Evolutionary conservation across 2,329 filamentous ascomycete genomes (phyloP).

Genomic region (Aspergillus arachidicola): DNA sequence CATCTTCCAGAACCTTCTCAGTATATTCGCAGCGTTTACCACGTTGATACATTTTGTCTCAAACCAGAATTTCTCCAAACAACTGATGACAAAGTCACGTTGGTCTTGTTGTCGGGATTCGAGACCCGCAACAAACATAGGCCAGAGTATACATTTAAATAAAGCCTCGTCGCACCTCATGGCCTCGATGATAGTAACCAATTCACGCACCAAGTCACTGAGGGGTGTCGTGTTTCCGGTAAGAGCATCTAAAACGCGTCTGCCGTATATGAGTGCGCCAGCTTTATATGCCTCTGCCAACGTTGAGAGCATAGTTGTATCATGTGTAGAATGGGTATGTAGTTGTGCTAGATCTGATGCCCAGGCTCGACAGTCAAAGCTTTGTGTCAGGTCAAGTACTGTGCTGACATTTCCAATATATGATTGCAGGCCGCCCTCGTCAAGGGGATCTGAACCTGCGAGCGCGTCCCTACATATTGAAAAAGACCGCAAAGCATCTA

Average conservation of each 20-base stretch:
- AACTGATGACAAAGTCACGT: conserved; percentile 2
- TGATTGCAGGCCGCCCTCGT: neutral
- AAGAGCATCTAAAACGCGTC: conserved; percentile 10
- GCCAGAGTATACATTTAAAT: conserved; percentile 29
- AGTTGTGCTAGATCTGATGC: neutral
- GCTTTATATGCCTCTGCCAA: conserved; percentile 17
- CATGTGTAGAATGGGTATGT: neutral
- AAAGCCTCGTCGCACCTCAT: conserved; percentile 11
- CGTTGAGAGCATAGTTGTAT: neutral
- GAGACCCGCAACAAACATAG: conserved; percentile 21
- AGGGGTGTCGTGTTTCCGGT: neutral
- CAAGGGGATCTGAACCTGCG: neutral
- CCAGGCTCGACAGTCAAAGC: conserved; percentile 8
- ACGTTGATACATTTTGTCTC: conserved; percentile 25
- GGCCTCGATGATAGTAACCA: conserved; percentile 10
- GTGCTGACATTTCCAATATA: neutral
- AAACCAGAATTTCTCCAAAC: conserved; percentile 21
- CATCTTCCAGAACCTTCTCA: neutral
- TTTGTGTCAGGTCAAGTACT: conserved; percentile 4
- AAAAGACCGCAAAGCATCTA: conserved; percentile 14
- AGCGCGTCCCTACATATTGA: conserved; percentile 12
- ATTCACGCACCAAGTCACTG: neutral
- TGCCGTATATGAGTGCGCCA: conserved; percentile 19
- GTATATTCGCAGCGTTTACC: conserved; percentile 17
- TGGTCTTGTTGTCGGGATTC: conserved; percentile 15